Base-by-base conservation (phyloP, 2,329 filamentous ascomycete species). In the Ilyonectria robusta region DNA sequence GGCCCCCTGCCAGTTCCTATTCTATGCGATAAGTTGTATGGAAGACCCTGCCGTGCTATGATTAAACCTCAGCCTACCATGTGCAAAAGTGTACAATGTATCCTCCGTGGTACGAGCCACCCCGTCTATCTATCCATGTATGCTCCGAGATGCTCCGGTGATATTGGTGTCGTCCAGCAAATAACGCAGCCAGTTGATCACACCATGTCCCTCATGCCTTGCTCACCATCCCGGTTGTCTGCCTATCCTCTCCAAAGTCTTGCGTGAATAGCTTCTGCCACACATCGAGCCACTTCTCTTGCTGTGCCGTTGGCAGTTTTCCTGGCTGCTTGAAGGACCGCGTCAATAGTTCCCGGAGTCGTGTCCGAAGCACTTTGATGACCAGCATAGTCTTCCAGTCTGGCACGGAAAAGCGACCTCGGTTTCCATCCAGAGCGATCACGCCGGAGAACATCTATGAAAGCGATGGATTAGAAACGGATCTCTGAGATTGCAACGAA, bases 351-450 rank as follows among this genome's bases (percentile, higher is more conserved):
- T 97, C 94, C 70, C 92, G 90, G 19, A 97, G 84, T 29, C 92
- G 88, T 2, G 86, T 84, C 21, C 94, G 89, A 59, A 98, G 83
- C 6, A 91, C 89, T 81, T 98, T 98, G 76, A 99, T 83, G n/a
- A 92, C 94, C 40, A 97, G 88, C 86, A 96, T 91, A 0, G 92
- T 92, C 81, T 95, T 97, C 95, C 95, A 98, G 77, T 97, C 93
- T 5, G 91, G 88, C 1, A 97, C 88, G 23, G 92, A 89, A 78
- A 98, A 97, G 55, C 94, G 89, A 55, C 95, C 88, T 33, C 95
- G 88, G 78, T 97, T 97, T 50, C 94, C 93, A 78, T 98, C 96
- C 50, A 99, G 87, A 21, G 94, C 87, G 46, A 98, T 87, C 2
- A 97, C 92, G 15, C 96, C 96, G 0, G 95, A 89, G 78, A 94